A percentile compares a stretch with the other conserved stretches of the same genome.
phyloP scores from a whole-genome alignment of 2,329 filamentous ascomycete genomes.

The Gnomoniopsis sp. region DNA sequence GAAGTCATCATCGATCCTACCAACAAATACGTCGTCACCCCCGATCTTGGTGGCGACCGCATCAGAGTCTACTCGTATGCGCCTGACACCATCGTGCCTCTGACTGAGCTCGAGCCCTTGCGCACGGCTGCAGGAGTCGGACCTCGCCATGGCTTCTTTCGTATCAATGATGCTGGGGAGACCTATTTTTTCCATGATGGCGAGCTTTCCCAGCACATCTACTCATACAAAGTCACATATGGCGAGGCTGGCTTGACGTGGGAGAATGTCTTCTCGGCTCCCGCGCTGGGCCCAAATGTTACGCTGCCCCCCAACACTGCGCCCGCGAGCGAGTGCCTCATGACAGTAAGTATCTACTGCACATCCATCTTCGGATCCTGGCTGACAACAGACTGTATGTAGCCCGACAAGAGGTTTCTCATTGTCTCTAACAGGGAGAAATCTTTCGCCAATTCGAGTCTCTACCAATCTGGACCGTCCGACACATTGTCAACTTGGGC shows the following conservation, averaged over 20 bases:
- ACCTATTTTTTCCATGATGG: slow-evolving; percentile 22
- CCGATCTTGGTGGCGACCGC: slow-evolving; percentile 63
- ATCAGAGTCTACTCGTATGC: slow-evolving; percentile 48
- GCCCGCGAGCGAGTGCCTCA: slow-evolving; percentile 21
- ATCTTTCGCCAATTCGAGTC: slow-evolving; percentile 43
- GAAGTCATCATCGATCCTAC: slow-evolving; percentile 63
- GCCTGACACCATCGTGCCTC: slow-evolving; percentile 15
- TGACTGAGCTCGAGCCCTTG: slow-evolving; percentile 18
- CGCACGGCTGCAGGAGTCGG: slow-evolving; percentile 18
- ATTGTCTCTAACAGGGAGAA: slow-evolving; percentile 66
- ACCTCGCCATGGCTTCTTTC: slow-evolving; percentile 22
- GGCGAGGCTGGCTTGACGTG: slow-evolving; percentile 19
- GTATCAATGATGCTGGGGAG: slow-evolving; percentile 16
- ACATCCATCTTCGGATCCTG: no score
- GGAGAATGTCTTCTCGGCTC: slow-evolving; percentile 19
- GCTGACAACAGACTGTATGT: background rate
- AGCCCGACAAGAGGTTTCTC: slow-evolving; percentile 53
- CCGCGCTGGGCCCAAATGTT: slow-evolving; percentile 17
- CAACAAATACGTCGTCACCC: slow-evolving; percentile 56
- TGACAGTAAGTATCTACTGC: slow-evolving; percentile 15
- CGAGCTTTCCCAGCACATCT: slow-evolving; percentile 21
- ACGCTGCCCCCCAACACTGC: slow-evolving; percentile 17
- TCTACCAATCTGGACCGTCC: slow-evolving; percentile 35
- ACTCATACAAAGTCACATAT: slow-evolving; percentile 22
- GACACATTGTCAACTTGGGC: slow-evolving; percentile 64